Evolutionary conservation across 208 protist genomes (phyloP).

Genomic region (Porcisia deanei): DNA sequence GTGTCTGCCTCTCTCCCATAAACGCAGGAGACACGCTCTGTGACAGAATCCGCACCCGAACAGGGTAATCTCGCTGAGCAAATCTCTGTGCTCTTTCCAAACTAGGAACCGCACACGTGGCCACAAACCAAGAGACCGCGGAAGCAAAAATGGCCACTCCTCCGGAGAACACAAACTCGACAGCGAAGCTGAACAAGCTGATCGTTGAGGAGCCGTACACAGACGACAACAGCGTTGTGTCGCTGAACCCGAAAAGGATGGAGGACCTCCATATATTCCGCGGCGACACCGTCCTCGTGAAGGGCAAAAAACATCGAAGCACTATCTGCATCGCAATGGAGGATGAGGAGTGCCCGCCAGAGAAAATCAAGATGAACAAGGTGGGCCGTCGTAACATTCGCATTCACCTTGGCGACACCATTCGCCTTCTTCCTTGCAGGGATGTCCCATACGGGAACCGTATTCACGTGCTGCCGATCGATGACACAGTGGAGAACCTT

Average conservation of each 20-base stretch:
- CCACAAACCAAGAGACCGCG: neutral
- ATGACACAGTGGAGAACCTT: constrained; percentile 99
- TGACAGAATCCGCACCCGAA: neutral
- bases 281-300: constrained; percentile 97
- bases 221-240: constrained; percentile 99
- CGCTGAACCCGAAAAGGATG: constrained; percentile 95
- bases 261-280: constrained; percentile 98
- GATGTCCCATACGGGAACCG: constrained; percentile 98
- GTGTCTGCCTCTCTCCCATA: neutral
- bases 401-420: constrained; percentile 98
- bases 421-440: constrained; percentile 95
- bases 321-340: constrained; percentile 98
- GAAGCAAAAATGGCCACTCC: constrained; percentile 24
- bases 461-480: constrained; percentile 99
- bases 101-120: neutral
- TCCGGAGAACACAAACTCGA: constrained; percentile 8
- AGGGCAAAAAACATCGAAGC: constrained; percentile 98
- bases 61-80: neutral
- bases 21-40: neutral
- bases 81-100: neutral
- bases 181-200: constrained; percentile 94
- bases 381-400: constrained; percentile 99
- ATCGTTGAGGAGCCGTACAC: constrained; percentile 97
- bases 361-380: constrained; percentile 99
- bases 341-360: constrained; percentile 93